Evolutionary conservation across 495 filamentous ascomycete species (phyloP).

Genomic region (Penicillium steckii): DNA sequence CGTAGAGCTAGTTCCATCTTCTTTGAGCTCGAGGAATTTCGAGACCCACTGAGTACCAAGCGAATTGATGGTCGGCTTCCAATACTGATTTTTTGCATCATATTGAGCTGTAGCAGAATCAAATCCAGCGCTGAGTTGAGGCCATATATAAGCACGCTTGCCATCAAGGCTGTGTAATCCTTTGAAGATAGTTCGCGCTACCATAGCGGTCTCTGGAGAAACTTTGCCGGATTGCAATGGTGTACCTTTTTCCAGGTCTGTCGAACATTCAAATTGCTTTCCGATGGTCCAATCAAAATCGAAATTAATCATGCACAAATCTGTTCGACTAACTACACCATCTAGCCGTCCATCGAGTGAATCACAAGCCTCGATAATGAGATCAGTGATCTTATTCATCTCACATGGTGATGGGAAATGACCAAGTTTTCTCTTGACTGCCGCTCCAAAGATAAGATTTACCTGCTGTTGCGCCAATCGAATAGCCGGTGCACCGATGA

Average conservation of each 20-base stretch:
- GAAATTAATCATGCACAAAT: constrained; percentile 46
- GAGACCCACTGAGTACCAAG: constrained; percentile 40
- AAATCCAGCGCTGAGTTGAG: constrained; percentile 40
- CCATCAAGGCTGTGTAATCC: constrained; percentile 46
- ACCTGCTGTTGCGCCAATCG: constrained; percentile 46
- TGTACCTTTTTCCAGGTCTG: constrained; percentile 13
- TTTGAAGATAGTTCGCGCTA: constrained; percentile 38
- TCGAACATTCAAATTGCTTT: constrained; percentile 44
- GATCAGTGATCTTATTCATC: constrained; percentile 41
- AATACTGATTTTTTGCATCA: constrained; percentile 36
- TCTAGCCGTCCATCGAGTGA: constrained; percentile 47
- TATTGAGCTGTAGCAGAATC: constrained; percentile 43
- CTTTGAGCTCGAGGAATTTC: constrained; percentile 33
- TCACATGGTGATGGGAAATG: constrained; percentile 48
- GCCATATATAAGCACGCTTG: constrained; percentile 45
- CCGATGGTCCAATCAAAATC: constrained; percentile 40
- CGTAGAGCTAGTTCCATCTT: constrained; percentile 25
- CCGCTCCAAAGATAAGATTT: constrained; percentile 40
- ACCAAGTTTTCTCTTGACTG: constrained; percentile 34
- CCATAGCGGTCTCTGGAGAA: constrained; percentile 33
- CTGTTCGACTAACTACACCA: constrained; percentile 47
- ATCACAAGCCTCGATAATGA: constrained; percentile 48
- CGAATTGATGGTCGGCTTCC: constrained; percentile 31
- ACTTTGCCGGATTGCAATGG: constrained; percentile 49
- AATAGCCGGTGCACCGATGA: constrained; percentile 49